Evolutionary conservation across 2,329 filamentous ascomycete genomes (phyloP).

Genomic region (Xylariaceae sp.): DNA sequence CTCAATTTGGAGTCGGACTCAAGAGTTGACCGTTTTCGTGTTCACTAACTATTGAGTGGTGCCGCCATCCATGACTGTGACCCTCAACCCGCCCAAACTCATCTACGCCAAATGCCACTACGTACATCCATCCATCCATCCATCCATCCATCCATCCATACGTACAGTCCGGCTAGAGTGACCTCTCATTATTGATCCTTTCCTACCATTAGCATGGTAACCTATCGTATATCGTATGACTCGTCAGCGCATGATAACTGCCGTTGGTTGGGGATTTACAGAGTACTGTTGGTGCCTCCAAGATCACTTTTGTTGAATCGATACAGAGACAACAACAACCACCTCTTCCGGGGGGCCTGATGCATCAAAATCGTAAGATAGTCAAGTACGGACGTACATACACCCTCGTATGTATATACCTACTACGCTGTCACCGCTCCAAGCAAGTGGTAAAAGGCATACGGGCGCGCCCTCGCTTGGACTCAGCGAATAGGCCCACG

Average conservation of each 20-base stretch:
- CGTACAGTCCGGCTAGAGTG: slow-evolving; percentile 25
- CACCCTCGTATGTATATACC: no score
- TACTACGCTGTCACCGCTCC: no score
- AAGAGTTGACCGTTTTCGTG: slow-evolving; percentile 48
- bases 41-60: slow-evolving; percentile 34
- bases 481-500: no score
- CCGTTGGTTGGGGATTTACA: slow-evolving; percentile 53
- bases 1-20: slow-evolving; percentile 44
- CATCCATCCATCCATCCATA: not conserved
- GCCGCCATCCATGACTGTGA: slow-evolving; percentile 49
- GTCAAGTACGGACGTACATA: slow-evolving; percentile 42
- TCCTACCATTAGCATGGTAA: slow-evolving; percentile 51
- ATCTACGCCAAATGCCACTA: slow-evolving; percentile 51
- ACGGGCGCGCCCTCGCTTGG: no score
- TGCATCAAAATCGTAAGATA: slow-evolving; percentile 45
- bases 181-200: not conserved
- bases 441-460: no score
- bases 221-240: slow-evolving; percentile 59
- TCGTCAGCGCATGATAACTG: slow-evolving; percentile 57
- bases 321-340: slow-evolving; percentile 31
- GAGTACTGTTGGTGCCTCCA: slow-evolving; percentile 43
- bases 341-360: slow-evolving; percentile 44
- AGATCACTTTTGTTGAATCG: slow-evolving; percentile 56
- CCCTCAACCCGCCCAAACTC: slow-evolving; percentile 44
- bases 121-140: slow-evolving; percentile 17